A percentile compares a stretch with the other conserved stretches of the same genome.
These are phyloP conservation scores for Penicillium paxilli DNA, from an alignment of 495 filamentous ascomycete genomes.

Conservation along the genomic window DNA sequence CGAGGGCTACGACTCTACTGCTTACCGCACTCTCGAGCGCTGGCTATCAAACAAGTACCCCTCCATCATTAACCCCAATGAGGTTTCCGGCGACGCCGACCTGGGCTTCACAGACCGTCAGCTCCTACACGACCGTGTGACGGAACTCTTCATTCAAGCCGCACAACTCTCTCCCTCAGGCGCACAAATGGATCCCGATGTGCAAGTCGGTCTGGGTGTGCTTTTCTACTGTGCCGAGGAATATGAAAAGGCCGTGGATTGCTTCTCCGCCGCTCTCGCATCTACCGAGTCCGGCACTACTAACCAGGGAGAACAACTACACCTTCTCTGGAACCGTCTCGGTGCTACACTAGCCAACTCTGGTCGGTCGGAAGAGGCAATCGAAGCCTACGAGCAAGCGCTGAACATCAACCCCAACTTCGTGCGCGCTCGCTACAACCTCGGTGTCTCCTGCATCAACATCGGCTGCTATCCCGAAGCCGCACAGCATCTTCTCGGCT, in stretches of 20 bases:
- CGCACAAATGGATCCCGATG: slow-evolving; percentile 92
- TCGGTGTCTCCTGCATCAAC: slow-evolving; percentile 96
- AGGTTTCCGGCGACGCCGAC: slow-evolving; percentile 69
- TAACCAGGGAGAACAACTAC: slow-evolving; percentile 75
- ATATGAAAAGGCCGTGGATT: slow-evolving; percentile 98
- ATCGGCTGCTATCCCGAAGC: slow-evolving; percentile 93
- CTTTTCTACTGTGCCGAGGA: slow-evolving; percentile 98
- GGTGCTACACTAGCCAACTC: slow-evolving; percentile 95
- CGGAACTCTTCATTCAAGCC: slow-evolving; percentile 84
- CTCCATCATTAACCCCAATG: slow-evolving; percentile 62
- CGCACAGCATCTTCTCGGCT: slow-evolving; percentile 90
- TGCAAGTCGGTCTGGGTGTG: slow-evolving; percentile 95
- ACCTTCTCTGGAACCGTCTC: slow-evolving; percentile 96
- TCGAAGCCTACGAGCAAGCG: slow-evolving; percentile 92
- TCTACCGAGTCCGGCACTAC: slow-evolving; percentile 73
- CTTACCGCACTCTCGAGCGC: slow-evolving; percentile 94
- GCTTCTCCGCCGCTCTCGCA: slow-evolving; percentile 87
- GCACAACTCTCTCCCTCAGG: slow-evolving; percentile 88
- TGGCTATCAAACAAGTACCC: slow-evolving; percentile 96
- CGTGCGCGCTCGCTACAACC: slow-evolving; percentile 93
- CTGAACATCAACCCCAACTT: slow-evolving; percentile 90
- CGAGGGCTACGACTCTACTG: slow-evolving; percentile 95
- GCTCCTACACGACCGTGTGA: slow-evolving; percentile 85
- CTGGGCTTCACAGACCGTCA: slow-evolving; percentile 92
- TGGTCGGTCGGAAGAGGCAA: slow-evolving; percentile 90